These are phyloP conservation scores for Boletus tomentosulus DNA, from an alignment of 768 basidiomycete species.

Conservation along the genomic window DNA sequence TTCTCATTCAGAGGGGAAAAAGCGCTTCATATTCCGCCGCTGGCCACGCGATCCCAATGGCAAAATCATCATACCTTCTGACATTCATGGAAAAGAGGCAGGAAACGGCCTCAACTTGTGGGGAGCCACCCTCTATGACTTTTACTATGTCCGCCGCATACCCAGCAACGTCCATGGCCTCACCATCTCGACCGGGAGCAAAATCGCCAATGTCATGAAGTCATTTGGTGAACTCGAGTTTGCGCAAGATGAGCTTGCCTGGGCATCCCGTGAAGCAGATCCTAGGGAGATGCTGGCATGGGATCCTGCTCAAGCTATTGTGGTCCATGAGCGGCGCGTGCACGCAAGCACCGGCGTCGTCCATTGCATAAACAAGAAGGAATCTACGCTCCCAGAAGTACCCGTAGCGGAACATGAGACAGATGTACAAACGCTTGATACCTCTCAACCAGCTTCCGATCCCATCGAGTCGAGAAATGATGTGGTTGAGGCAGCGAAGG, in stretches of 20 bases:
- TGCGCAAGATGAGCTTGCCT: slow-evolving; percentile 16
- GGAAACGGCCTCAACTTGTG: slow-evolving; percentile 18
- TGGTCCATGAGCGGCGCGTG: slow-evolving; percentile 6
- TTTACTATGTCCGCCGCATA: slow-evolving; percentile 16
- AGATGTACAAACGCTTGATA: not conserved
- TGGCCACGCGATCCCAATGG: slow-evolving; percentile 30
- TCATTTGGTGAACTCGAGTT: slow-evolving; percentile 14
- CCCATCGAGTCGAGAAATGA: not conserved
- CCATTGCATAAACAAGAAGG: not conserved
- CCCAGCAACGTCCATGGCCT: not conserved
- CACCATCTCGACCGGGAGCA: slow-evolving; percentile 22
- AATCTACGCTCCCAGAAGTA: too few species aligned
- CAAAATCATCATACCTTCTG: slow-evolving; percentile 3
- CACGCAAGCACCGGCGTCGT: not conserved
- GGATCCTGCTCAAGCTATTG: slow-evolving; percentile 15
- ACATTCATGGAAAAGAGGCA: slow-evolving; percentile 19
- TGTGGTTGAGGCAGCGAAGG: not conserved
- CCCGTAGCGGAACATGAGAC: not conserved
- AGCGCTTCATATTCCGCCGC: slow-evolving; percentile 17
- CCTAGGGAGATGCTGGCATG: slow-evolving; percentile 17
- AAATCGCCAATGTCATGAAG: slow-evolving; percentile 15
- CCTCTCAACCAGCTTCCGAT: not conserved
- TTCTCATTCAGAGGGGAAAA: not conserved
- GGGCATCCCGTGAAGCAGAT: slow-evolving; percentile 17
- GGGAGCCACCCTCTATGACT: slow-evolving; percentile 30